These are phyloP conservation scores for Thyridium curvatum DNA, from an alignment of 2,329 filamentous ascomycete genomes.

Conservation along the genomic window DNA sequence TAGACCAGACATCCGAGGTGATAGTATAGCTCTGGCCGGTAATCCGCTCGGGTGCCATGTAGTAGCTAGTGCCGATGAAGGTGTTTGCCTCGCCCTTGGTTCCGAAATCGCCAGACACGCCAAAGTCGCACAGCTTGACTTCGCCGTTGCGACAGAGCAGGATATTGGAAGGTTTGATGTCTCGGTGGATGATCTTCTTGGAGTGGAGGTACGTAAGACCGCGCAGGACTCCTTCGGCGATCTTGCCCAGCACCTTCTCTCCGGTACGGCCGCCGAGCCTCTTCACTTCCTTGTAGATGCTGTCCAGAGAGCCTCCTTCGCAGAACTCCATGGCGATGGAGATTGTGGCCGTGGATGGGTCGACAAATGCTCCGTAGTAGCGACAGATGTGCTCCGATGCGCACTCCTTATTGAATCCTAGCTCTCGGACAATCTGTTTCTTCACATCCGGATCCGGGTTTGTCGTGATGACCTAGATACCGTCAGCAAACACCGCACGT, in stretches of 20 bases:
- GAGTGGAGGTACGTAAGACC: constrained; percentile 92
- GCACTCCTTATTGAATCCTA: constrained; percentile 97
- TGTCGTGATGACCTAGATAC: constrained; percentile 81
- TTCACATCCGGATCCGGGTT: constrained; percentile 97
- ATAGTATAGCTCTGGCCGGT: constrained; percentile 98
- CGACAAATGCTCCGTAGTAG: constrained; percentile 96
- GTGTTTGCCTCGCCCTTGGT: constrained; percentile 98
- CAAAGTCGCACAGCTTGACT: constrained; percentile 97
- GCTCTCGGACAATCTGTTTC: constrained; percentile 93
- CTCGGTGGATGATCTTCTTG: constrained; percentile 95
- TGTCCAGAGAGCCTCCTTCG: constrained; percentile 91
- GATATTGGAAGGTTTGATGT: constrained; percentile 98
- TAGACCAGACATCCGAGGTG: constrained; percentile 96
- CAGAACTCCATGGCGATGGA: constrained; percentile 99
- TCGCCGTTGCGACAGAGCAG: constrained; percentile 85
- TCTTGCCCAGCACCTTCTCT: constrained; percentile 94
- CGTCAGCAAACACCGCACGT: neutral
- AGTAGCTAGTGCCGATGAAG: constrained; percentile 97
- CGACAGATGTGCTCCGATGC: constrained; percentile 93
- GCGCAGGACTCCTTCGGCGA: constrained; percentile 89
- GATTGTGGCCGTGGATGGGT: constrained; percentile 92
- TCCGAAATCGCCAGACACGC: constrained; percentile 94
- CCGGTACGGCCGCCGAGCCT: constrained; percentile 89
- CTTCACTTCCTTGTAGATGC: constrained; percentile 96
- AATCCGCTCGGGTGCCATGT: constrained; percentile 98